These are phyloP conservation scores for Asterochloris sp. DNA, from an alignment of 139 green algal species.

Conservation along the genomic window DNA sequence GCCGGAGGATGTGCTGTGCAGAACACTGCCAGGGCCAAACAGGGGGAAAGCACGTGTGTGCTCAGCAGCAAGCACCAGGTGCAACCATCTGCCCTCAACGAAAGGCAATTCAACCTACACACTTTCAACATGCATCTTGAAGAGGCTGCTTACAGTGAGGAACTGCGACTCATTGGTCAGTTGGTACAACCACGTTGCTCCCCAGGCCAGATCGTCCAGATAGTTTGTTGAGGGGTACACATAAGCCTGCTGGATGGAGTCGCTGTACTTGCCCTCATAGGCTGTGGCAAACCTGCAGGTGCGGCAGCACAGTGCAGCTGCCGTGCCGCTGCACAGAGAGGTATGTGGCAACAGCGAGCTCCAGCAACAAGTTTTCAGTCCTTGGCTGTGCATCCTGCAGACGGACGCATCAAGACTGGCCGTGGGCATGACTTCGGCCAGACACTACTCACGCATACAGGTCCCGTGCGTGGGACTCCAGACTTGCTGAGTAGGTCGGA, in stretches of 20 bases:
- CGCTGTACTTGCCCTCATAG: constrained; percentile 50
- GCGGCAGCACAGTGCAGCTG: background rate
- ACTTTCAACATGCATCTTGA: background rate
- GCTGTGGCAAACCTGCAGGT: constrained; percentile 18
- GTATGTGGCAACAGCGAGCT: no score
- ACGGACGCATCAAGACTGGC: no score
- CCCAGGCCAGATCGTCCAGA: constrained; percentile 58
- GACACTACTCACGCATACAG: constrained; percentile 45
- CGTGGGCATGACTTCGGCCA: no score
- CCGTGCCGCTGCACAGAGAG: no score
- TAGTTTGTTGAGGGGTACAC: constrained; percentile 29
- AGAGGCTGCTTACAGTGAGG: constrained; percentile 22
- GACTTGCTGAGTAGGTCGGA: constrained; percentile 28
- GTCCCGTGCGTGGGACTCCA: constrained; percentile 40
- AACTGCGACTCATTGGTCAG: constrained; percentile 45
- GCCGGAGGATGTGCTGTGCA: no score
- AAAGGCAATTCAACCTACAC: background rate
- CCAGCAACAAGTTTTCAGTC: no score
- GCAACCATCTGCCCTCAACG: no score
- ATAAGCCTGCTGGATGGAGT: constrained; percentile 26
- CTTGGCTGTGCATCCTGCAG: no score
- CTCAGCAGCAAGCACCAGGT: no score
- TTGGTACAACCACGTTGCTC: constrained; percentile 55
- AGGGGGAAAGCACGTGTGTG: no score
- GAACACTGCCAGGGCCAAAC: no score